Evolutionary conservation across 2,329 filamentous ascomycete genomes (phyloP).

Genomic region (Metarhizium sp.): DNA sequence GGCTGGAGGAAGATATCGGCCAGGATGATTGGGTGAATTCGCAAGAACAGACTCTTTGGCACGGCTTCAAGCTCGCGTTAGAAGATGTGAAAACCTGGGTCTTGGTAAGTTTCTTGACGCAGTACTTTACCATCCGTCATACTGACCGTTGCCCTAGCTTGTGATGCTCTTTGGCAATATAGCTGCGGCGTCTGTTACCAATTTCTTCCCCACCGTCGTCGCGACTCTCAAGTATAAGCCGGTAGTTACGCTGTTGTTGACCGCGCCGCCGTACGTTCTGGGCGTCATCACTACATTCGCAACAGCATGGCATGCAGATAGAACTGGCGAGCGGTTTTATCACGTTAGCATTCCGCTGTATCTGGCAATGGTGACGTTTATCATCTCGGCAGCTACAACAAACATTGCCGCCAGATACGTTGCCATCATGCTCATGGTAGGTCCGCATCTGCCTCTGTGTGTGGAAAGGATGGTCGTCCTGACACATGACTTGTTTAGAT

Average conservation of each 20-base stretch:
- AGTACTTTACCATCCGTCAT: not conserved
- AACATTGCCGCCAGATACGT: conserved; percentile 54
- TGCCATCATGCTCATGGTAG: conserved; percentile 61
- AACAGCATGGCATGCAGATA: conserved; percentile 64
- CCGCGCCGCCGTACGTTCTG: conserved; percentile 56
- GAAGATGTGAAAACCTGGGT: conserved; percentile 51
- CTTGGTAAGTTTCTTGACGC: conserved; percentile 28
- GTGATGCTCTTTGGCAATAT: conserved; percentile 49
- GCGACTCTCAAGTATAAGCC: conserved; percentile 53
- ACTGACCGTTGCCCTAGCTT: conserved; percentile 24
- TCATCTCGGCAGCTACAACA: conserved; percentile 56
- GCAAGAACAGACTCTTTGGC: conserved; percentile 43
- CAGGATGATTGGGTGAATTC: conserved; percentile 52
- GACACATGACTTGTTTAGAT: conserved; percentile 21
- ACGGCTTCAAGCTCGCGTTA: conserved; percentile 46
- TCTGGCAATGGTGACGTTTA: conserved; percentile 54
- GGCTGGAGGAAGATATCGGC: conserved; percentile 55
- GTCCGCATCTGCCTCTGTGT: not conserved
- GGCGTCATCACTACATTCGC: conserved; percentile 50
- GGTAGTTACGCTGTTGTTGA: conserved; percentile 52
- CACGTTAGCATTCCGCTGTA: conserved; percentile 56
- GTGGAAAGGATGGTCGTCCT: not conserved
- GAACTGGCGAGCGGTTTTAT: conserved; percentile 60
- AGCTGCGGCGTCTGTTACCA: conserved; percentile 49
- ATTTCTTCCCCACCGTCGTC: conserved; percentile 65